Conservation (phyloP, 176 grass and related monocot genomes). For the Microstegium vimineum region DNA sequence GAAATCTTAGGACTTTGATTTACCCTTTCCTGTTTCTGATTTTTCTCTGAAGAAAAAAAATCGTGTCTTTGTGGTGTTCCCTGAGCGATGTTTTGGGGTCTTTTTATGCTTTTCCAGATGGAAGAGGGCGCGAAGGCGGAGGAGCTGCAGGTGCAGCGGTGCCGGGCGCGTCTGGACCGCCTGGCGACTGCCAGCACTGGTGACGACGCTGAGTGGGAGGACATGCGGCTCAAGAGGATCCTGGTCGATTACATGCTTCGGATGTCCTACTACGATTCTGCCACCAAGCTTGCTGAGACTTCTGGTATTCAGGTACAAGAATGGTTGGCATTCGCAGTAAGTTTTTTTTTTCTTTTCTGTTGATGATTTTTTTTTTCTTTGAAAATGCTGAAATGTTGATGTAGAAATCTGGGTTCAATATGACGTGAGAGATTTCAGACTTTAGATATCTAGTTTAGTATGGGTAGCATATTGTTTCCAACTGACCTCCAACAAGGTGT, state of each 20-base stretch:
- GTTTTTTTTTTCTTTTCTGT: background rate
- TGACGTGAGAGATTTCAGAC: background rate
- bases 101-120: conserved; percentile 37
- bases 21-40: background rate
- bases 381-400: background rate
- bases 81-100: conserved; percentile 15
- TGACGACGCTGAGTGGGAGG: conserved; percentile 56
- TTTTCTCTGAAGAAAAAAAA: background rate
- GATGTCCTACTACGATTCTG: conserved; percentile 88
- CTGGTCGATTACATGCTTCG: conserved; percentile 99
- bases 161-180: conserved; percentile 72
- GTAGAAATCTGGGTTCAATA: background rate
- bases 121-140: conserved; percentile 63
- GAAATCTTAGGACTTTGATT: background rate
- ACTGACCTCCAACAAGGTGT: background rate
- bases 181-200: conserved; percentile 44
- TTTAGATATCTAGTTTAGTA: conserved; percentile 14
- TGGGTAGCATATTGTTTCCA: background rate
- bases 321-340: background rate
- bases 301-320: conserved; percentile 71
- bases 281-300: conserved; percentile 48
- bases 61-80: background rate
- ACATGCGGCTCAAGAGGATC: conserved; percentile 66
- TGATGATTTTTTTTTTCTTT: background rate
- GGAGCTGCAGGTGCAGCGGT: conserved; percentile 75